These are phyloP conservation scores for Glycine soja DNA, from an alignment of 306 rosid species.

Conservation along the genomic window DNA sequence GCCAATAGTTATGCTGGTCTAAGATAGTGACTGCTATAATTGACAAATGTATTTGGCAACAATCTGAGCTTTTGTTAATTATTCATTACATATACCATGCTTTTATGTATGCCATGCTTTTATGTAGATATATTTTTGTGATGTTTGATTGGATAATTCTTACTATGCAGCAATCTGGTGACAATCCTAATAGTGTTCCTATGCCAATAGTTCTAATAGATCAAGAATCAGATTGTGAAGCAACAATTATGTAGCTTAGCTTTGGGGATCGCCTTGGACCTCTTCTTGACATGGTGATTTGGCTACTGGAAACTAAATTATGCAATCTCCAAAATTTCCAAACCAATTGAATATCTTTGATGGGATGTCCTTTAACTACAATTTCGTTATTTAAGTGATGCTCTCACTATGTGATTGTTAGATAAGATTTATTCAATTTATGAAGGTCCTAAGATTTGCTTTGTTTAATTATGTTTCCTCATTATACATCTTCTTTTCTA, in stretches of 20 bases:
- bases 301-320: conserved; percentile 44
- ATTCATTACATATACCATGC: not conserved
- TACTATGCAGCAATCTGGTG: no score
- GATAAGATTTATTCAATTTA: conserved; percentile 22
- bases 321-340: conserved; percentile 24
- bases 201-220: conserved; percentile 86
- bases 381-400: conserved; percentile 35
- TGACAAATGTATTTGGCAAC: conserved; percentile 24
- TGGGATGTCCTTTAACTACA: conserved; percentile 31
- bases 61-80: conserved; percentile 35
- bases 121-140: conserved; percentile 19
- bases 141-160: conserved; percentile 43
- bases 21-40: no score
- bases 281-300: conserved; percentile 87
- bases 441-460: conserved; percentile 30
- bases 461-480: conserved; percentile 19
- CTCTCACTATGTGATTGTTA: conserved; percentile 11
- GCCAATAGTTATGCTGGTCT: conserved; percentile 61
- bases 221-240: conserved; percentile 86
- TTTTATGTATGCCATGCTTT: conserved; percentile 27
- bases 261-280: conserved; percentile 99
- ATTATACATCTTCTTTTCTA: not conserved
- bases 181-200: conserved; percentile 62
- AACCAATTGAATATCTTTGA: conserved; percentile 21
- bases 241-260: conserved; percentile 89